Conservation (phyloP, 208 protist genomes). For the Herpetomonas muscarum region DNA sequence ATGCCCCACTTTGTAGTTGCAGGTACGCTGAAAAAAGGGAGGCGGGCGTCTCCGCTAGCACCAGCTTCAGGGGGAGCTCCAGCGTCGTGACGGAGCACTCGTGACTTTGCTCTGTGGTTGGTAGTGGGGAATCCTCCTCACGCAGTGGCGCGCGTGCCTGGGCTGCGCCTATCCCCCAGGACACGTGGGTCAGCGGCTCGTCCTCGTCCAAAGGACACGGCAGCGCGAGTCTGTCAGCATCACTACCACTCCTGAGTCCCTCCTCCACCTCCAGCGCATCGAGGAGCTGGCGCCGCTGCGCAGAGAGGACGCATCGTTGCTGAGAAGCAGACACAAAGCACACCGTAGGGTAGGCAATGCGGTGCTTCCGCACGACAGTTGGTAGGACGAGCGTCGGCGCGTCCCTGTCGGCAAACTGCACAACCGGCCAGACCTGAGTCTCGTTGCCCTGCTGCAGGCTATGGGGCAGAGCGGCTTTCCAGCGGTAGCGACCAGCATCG, state of each 20-base stretch:
- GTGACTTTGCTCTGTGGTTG: background rate
- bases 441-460: slow-evolving; percentile 18
- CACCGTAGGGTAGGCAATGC: slow-evolving; percentile 22
- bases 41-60: slow-evolving; percentile 6
- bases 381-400: slow-evolving; percentile 27
- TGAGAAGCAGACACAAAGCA: slow-evolving; percentile 23
- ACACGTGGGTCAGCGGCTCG: background rate
- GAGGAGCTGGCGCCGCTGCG: background rate
- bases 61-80: background rate
- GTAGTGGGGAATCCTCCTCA: background rate
- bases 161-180: background rate
- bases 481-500: slow-evolving; percentile 5
- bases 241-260: background rate
- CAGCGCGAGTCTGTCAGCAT: background rate
- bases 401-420: slow-evolving; percentile 10
- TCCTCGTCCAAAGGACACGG: background rate
- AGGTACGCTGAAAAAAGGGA: slow-evolving; percentile 10
- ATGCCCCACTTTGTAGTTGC: background rate
- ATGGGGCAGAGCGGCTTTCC: slow-evolving; percentile 18
- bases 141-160: background rate
- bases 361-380: background rate
- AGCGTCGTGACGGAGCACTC: background rate
- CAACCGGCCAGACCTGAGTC: slow-evolving; percentile 23
- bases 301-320: slow-evolving; percentile 9
- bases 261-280: background rate